phyloP scores from a whole-genome alignment of 768 basidiomycete genomes.

The Auricularia auricula-judae region DNA sequence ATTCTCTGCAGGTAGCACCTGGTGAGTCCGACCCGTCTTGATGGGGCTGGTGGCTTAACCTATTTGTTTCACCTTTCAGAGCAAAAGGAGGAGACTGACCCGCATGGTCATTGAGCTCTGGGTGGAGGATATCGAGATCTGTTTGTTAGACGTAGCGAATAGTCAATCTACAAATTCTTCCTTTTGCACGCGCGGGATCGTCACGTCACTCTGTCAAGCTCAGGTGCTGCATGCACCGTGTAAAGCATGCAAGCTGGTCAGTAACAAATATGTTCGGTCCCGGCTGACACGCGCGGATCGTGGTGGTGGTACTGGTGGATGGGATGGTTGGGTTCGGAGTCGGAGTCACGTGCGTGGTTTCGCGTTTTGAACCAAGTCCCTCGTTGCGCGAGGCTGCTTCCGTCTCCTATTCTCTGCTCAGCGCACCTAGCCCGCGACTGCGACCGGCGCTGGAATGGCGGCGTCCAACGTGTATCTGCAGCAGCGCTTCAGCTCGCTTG shows the following conservation, averaged over 20 bases:
- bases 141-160: not conserved
- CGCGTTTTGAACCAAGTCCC: not conserved
- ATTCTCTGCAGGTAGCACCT: slow-evolving; percentile 84
- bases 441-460: not conserved
- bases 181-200: no score
- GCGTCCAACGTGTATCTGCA: slow-evolving; percentile 36
- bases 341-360: not conserved
- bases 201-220: no score
- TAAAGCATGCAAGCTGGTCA: no score
- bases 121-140: not conserved
- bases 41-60: not conserved
- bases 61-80: slow-evolving; percentile 37
- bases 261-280: no score
- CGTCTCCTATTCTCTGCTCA: not conserved
- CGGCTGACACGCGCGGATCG: no score
- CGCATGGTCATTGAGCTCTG: slow-evolving; percentile 53
- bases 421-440: not conserved
- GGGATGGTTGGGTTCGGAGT: no score
- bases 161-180: no score
- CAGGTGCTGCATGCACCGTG: no score
- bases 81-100: slow-evolving; percentile 58
- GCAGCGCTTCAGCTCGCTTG: slow-evolving; percentile 57
- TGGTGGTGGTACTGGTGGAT: no score
- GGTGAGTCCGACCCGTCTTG: slow-evolving; percentile 36
- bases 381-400: no score